phyloP scores from a whole-genome alignment of 805 yeast species.

The Priceomyces melissophilus region DNA sequence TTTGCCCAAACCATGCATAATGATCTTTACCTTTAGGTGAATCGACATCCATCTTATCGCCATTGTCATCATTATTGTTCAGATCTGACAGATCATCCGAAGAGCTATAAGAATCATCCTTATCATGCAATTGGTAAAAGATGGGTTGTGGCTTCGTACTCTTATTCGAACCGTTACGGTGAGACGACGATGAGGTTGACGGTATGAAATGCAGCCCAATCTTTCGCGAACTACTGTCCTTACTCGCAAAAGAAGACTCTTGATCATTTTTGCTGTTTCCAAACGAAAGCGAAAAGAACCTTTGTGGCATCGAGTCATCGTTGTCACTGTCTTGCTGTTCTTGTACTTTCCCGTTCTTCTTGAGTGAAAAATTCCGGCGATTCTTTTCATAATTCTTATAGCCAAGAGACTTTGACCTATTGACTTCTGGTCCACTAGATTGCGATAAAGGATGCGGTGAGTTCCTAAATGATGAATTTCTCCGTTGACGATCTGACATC shows the following conservation, averaged over 20 bases:
- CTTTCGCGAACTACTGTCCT: not conserved
- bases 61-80: slow-evolving; percentile 13
- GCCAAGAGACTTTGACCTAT: slow-evolving; percentile 21
- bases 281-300: slow-evolving; percentile 16
- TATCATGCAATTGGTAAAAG: slow-evolving; percentile 27
- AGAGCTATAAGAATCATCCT: slow-evolving; percentile 5
- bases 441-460: not conserved
- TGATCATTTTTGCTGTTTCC: slow-evolving; percentile 9
- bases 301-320: slow-evolving; percentile 5
- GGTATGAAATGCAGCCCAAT: not conserved
- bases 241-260: slow-evolving; percentile 10
- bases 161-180: too few relatives aligned
- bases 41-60: slow-evolving; percentile 5
- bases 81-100: slow-evolving; percentile 5
- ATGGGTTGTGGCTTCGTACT: slow-evolving; percentile 15
- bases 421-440: slow-evolving; percentile 2
- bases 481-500: not conserved
- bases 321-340: not conserved
- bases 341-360: slow-evolving; percentile 2
- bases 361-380: not conserved
- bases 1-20: slow-evolving; percentile 40
- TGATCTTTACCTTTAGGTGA: slow-evolving; percentile 10
- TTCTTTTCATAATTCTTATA: slow-evolving; percentile 13
- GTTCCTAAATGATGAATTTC: not conserved
- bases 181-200: slow-evolving; percentile 3